Conservation (phyloP, 257 asterid genomes). For the Gentiana straminea region DNA sequence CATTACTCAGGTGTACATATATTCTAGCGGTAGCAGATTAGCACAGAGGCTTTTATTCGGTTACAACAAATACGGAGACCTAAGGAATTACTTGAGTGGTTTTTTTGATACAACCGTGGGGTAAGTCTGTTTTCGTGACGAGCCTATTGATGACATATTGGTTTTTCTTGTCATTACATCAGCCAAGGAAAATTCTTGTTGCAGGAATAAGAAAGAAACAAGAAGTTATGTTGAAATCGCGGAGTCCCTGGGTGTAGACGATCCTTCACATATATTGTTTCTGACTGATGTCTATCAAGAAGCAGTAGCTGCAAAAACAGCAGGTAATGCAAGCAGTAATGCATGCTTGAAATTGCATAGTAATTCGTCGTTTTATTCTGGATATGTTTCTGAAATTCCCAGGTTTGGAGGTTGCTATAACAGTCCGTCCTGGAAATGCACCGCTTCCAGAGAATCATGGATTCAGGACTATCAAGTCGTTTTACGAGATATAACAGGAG, state of each 20-base stretch:
- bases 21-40: slow-evolving; percentile 96
- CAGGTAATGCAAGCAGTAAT: slow-evolving; percentile 36
- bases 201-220: slow-evolving; percentile 80
- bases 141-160: background rate
- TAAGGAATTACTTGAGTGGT: slow-evolving; percentile 68
- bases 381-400: slow-evolving; percentile 6
- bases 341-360: background rate
- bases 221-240: slow-evolving; percentile 66
- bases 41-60: slow-evolving; percentile 97
- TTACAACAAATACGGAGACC: slow-evolving; percentile 69
- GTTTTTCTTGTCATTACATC: background rate
- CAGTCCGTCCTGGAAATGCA: slow-evolving; percentile 81
- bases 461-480: slow-evolving; percentile 46
- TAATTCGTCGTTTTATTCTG: background rate
- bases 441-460: slow-evolving; percentile 70
- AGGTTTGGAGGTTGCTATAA: slow-evolving; percentile 72
- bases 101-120: slow-evolving; percentile 89
- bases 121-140: slow-evolving; percentile 24
- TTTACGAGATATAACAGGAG: slow-evolving; percentile 37
- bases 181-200: slow-evolving; percentile 3
- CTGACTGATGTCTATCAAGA: slow-evolving; percentile 83
- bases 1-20: slow-evolving; percentile 65
- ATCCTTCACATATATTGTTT: slow-evolving; percentile 71
- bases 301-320: slow-evolving; percentile 92
- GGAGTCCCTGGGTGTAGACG: slow-evolving; percentile 68